These are phyloP conservation scores for Aureobasidium lini DNA, from an alignment of 2,329 filamentous ascomycete genomes.

Conservation along the genomic window DNA sequence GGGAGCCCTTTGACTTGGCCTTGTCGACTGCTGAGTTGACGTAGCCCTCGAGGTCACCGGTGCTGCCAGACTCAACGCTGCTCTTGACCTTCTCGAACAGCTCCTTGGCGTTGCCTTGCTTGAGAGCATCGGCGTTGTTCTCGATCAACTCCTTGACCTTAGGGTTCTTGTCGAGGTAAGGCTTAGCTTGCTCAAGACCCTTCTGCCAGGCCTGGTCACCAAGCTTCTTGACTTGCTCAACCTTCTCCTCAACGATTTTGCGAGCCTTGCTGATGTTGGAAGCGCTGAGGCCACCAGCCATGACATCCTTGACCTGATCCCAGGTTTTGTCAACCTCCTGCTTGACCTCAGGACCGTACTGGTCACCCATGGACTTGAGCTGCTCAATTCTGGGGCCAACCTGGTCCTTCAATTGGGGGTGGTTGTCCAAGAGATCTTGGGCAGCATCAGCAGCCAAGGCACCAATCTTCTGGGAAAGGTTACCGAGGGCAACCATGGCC, in stretches of 20 bases:
- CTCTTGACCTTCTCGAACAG: conserved; percentile 56
- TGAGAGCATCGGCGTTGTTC: conserved; percentile 60
- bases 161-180: conserved; percentile 68
- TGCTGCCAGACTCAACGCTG: conserved; percentile 54
- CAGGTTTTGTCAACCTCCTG: conserved; percentile 68
- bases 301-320: conserved; percentile 56
- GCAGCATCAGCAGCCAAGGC: conserved; percentile 56
- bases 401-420: conserved; percentile 65
- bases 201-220: conserved; percentile 68
- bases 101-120: conserved; percentile 58
- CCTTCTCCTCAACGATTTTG: conserved; percentile 62
- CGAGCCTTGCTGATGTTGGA: conserved; percentile 49
- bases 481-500: conserved; percentile 46
- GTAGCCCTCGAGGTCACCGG: conserved; percentile 53
- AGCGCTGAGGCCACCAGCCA: conserved; percentile 53
- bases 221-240: conserved; percentile 56
- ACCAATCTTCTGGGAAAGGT: conserved; percentile 53
- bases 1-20: conserved; percentile 45
- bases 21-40: conserved; percentile 53
- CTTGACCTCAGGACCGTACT: conserved; percentile 68
- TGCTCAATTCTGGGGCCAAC: conserved; percentile 61
- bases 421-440: conserved; percentile 61
- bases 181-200: conserved; percentile 62
- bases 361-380: conserved; percentile 60
- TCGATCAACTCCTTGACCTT: conserved; percentile 65